Percentiles rank a stretch among this genome's conserved stretches.
phyloP scores from a whole-genome alignment of 2,329 filamentous ascomycete species.

The Knoxdaviesia capensis region DNA sequence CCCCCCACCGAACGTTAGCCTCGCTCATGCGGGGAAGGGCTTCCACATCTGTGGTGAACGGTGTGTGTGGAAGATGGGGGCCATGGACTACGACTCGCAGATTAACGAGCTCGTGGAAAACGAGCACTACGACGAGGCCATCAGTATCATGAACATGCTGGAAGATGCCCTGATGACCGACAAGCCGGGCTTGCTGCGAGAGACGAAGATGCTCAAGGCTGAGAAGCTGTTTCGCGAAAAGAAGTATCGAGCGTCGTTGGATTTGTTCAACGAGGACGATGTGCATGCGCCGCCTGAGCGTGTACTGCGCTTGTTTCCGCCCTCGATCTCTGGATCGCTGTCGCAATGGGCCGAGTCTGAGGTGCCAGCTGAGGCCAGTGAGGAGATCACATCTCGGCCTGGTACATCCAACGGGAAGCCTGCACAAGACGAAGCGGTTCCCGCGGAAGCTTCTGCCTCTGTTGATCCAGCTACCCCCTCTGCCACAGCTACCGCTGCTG shows the following conservation, averaged over 20 bases:
- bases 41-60: constrained; percentile 87
- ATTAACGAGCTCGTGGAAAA: constrained; percentile 61
- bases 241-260: constrained; percentile 70
- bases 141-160: constrained; percentile 73
- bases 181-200: constrained; percentile 61
- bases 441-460: too few species aligned
- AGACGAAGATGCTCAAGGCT: constrained; percentile 83
- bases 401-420: too few species aligned
- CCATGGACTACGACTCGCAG: constrained; percentile 78
- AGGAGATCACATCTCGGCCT: too few species aligned
- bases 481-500: not conserved
- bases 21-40: constrained; percentile 91
- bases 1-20: constrained; percentile 73
- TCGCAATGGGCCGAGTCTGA: constrained; percentile 35
- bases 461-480: not conserved
- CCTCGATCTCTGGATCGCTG: constrained; percentile 62
- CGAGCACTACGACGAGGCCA: constrained; percentile 69
- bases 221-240: constrained; percentile 63
- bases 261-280: constrained; percentile 67
- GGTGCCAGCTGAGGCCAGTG: constrained; percentile 11
- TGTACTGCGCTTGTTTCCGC: constrained; percentile 71
- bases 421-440: too few species aligned
- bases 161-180: constrained; percentile 78
- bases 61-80: constrained; percentile 88
- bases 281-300: constrained; percentile 77